Evolutionary conservation across 441 rosid genomes (phyloP), one percentile per base, ranked within the genome.

Genomic region (Corymbia calophylla): DNA sequence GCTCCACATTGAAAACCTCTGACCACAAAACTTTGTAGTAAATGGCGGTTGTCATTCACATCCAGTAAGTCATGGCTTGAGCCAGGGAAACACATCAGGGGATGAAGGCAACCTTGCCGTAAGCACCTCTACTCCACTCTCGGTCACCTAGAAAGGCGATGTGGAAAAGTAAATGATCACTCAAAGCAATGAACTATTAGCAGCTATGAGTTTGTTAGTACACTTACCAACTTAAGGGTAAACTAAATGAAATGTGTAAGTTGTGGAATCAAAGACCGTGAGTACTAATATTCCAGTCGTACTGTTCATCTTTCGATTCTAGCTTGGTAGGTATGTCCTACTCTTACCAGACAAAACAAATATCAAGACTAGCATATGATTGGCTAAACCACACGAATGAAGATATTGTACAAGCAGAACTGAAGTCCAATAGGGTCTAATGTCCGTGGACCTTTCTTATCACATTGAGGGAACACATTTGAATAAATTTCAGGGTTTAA

Each of bases 51-150:
- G 49, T 73, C 49, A 21, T 73, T 21, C 82, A 39, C 29, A 29
- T 73, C 49, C 82, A 73, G 49, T 39, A 73, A 44, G 18, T 62
- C 89, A 87, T 48, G 64, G 47, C 44, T 90, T 94, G 88, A 96
- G 93, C 99, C 99, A 98, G 9, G 99, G 98, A 89, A 90, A 95
- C 81, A 96, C 95, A 3, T 92, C 91, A 0, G 99, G 99, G 1
- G 99, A 98, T 64, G 98, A 93, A 11, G 99, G 96, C 92, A 96
- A 92, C 91, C 99, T 93, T 4, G 95, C 97, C 10, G 99, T 97
- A 87, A 98, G 97, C 89, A 98, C 98, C 91, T 98, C 99, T 35
- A 95, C 99, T 39, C 99, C 99, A 3, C 95, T 95, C 89, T 98
- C 99, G 1, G 98, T 97, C 84, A 98, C 99, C 99, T 97, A 93